Conservation (phyloP, 2,329 filamentous ascomycete species). For the Calonectria montana region DNA sequence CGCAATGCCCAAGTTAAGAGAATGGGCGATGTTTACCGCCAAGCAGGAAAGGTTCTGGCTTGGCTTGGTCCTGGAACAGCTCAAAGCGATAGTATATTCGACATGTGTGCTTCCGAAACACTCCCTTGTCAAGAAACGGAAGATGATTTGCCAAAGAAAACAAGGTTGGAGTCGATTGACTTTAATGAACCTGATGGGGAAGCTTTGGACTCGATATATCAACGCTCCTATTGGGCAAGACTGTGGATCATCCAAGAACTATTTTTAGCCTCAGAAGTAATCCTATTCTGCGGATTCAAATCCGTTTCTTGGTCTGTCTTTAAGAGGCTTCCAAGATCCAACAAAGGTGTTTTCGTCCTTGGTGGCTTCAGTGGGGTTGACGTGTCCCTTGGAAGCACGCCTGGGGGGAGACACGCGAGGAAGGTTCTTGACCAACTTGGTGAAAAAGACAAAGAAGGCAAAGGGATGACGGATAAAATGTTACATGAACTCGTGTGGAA, state of each 20-base stretch:
- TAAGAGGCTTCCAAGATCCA: not conserved
- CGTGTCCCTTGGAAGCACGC: not conserved
- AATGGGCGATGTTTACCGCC: not conserved
- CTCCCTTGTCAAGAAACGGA: not conserved
- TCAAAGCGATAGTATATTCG: not conserved
- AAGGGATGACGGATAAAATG: not conserved
- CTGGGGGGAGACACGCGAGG: not conserved
- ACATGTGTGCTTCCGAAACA: not conserved
- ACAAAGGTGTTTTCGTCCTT: not conserved
- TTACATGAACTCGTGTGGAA: not conserved
- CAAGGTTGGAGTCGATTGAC: not conserved
- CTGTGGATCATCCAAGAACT: not conserved
- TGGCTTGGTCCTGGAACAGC: not conserved
- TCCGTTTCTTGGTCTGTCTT: not conserved
- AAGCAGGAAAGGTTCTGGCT: not conserved
- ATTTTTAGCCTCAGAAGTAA: not conserved
- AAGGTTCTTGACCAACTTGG: not conserved
- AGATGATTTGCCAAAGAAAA: not conserved
- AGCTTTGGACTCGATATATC: not conserved
- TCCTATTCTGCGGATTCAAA: not conserved
- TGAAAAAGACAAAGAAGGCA: not conserved
- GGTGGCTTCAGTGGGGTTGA: not conserved
- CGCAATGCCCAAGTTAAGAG: not conserved
- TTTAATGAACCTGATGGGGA: not conserved
- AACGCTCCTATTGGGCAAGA: not conserved